phyloP scores from a whole-genome alignment of 495 filamentous ascomycete species.

The Pseudoneurospora amorphoporcata region DNA sequence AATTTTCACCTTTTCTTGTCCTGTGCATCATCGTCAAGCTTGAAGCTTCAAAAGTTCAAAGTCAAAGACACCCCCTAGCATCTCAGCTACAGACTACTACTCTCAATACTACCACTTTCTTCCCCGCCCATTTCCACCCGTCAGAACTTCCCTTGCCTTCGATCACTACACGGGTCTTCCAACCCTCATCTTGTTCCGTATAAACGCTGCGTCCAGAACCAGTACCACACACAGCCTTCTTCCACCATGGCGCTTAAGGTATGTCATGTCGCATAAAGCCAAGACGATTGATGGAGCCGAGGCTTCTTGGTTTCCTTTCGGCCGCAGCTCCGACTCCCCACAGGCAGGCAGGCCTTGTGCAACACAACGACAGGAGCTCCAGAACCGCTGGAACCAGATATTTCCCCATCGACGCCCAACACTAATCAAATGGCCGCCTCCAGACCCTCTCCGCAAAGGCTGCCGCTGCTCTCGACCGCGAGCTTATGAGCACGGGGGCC shows the following conservation, averaged over 20 bases:
- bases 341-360: no score
- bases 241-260: conserved; percentile 39
- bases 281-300: background rate
- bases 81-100: background rate
- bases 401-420: background rate
- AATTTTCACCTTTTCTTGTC: background rate
- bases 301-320: background rate
- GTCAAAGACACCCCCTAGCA: background rate
- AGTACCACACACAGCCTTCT: background rate
- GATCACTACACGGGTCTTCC: background rate
- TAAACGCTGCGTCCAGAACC: background rate
- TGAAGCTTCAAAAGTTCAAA: background rate
- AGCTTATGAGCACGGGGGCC: conserved; percentile 85
- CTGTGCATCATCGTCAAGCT: background rate
- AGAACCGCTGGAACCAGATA: background rate
- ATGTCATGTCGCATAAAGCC: background rate
- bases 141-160: background rate
- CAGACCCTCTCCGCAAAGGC: conserved; percentile 82
- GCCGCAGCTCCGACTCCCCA: background rate
- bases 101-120: background rate
- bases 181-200: background rate
- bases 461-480: conserved; percentile 78
- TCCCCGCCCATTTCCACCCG: background rate
- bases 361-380: background rate
- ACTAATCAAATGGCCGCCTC: conserved; percentile 10